phyloP scores from a whole-genome alignment of 192 early-diverging fungal genomes.

The Linderina pennispora region DNA sequence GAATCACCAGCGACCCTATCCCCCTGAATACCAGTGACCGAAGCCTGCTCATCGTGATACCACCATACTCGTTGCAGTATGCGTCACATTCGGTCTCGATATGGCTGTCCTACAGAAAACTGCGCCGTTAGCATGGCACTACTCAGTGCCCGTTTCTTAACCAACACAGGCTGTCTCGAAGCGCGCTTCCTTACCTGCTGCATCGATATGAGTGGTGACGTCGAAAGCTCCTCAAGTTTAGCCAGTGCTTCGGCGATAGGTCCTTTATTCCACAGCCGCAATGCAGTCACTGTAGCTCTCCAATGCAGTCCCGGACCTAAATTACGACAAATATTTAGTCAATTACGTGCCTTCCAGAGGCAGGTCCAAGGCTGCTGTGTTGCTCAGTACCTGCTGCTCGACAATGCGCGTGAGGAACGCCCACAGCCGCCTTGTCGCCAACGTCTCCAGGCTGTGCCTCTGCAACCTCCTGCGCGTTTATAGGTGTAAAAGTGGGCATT shows the following conservation, averaged over 20 bases:
- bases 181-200: too few species aligned
- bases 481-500: slow-evolving; percentile 4
- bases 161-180: too few species aligned
- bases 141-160: too few species aligned
- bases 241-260: slow-evolving; percentile 6
- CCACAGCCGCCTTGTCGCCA: not conserved
- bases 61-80: slow-evolving; percentile 32
- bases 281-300: too few species aligned
- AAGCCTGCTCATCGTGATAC: slow-evolving; percentile 19
- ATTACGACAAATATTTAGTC: too few species aligned
- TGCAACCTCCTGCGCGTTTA: too few species aligned
- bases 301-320: too few species aligned
- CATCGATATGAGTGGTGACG: slow-evolving; percentile 3
- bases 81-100: slow-evolving; percentile 34
- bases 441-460: not conserved
- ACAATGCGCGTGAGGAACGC: slow-evolving; percentile 9
- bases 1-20: slow-evolving; percentile 6
- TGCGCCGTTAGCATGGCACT: too few species aligned
- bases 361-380: slow-evolving; percentile 24
- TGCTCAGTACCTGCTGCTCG: slow-evolving; percentile 21
- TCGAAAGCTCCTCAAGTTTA: slow-evolving; percentile 7
- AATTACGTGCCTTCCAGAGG: too few species aligned
- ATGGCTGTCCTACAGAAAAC: slow-evolving; percentile 11
- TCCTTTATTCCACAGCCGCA: slow-evolving; percentile 18
- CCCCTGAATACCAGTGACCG: slow-evolving; percentile 21